Percentiles rank a stretch among this genome's conserved stretches.
Conservation (phyloP, 768 basidiomycete genomes). For the Tulasnella calospora region DNA sequence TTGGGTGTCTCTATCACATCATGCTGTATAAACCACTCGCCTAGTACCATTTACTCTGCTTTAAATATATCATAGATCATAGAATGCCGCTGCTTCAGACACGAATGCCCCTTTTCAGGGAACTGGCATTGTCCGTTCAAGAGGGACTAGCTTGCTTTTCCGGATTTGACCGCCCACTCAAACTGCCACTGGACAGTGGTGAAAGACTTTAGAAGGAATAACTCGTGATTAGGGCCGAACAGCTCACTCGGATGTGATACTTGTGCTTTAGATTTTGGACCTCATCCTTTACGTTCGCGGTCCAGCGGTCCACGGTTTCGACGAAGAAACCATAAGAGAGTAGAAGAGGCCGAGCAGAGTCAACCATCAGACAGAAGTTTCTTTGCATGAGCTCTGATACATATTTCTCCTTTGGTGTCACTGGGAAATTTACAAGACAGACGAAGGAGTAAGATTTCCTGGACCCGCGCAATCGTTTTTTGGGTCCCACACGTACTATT, state of each 20-base stretch:
- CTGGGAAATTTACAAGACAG: neutral
- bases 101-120: neutral
- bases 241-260: neutral
- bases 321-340: constrained; percentile 18
- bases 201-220: neutral
- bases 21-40: neutral
- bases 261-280: neutral
- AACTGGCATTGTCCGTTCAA: neutral
- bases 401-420: neutral
- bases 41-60: neutral
- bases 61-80: neutral
- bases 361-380: neutral
- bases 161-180: neutral
- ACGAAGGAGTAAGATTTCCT: neutral
- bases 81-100: neutral
- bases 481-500: neutral
- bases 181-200: neutral
- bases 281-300: neutral
- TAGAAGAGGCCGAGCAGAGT: neutral
- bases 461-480: neutral
- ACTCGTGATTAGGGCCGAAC: neutral
- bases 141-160: neutral
- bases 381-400: neutral
- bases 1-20: neutral
- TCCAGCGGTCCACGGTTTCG: constrained; percentile 18